Evolutionary conservation across 306 rosid genomes (phyloP).

Genomic region (Amphicarpaea edgeworthii): DNA sequence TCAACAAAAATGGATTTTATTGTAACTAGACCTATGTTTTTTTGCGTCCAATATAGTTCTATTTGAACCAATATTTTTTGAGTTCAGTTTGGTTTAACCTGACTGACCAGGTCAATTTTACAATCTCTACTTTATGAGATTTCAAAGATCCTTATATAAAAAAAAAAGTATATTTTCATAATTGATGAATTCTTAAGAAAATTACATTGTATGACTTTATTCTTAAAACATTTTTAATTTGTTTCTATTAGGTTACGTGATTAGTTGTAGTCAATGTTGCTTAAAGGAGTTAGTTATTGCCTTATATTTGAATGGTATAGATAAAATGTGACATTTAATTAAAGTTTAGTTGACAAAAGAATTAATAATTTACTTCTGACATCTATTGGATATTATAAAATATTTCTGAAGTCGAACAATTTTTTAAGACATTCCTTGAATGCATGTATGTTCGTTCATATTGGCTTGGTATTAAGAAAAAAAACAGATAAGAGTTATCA

Average conservation of each 20-base stretch:
- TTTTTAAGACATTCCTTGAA: neutral
- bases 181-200: neutral
- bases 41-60: too few relatives aligned
- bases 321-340: neutral
- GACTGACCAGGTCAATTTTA: too few relatives aligned
- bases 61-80: too few relatives aligned
- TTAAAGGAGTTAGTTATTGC: neutral
- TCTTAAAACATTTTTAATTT: neutral
- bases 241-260: neutral
- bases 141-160: too few relatives aligned
- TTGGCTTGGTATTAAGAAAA: neutral
- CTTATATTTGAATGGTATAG: neutral
- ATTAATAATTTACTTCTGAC: neutral
- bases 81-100: too few relatives aligned
- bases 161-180: too few relatives aligned
- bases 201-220: neutral
- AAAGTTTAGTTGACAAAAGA: neutral
- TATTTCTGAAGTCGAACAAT: neutral
- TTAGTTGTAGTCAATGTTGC: neutral
- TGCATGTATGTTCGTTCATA: neutral
- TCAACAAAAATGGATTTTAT: too few relatives aligned
- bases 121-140: too few relatives aligned
- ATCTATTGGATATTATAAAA: neutral
- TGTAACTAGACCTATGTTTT: too few relatives aligned
- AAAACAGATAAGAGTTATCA: neutral